A percentile compares a stretch with the other conserved stretches of the same genome.
phyloP scores from a whole-genome alignment of 2,329 filamentous ascomycete species.

The Emmonsiellopsis sp. region DNA sequence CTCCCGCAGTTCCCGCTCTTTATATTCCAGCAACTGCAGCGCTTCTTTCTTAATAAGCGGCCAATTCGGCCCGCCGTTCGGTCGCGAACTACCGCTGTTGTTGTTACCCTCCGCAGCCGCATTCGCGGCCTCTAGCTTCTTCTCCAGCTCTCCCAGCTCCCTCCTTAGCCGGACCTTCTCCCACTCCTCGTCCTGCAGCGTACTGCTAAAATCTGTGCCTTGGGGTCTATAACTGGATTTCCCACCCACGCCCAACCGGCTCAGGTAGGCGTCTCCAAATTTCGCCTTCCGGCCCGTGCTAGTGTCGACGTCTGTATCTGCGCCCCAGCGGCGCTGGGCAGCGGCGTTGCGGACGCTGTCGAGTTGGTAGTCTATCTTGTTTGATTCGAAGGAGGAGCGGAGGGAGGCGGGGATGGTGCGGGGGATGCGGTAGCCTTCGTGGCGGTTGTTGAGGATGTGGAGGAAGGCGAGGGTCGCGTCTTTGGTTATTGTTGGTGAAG shows the following conservation, averaged over 20 bases:
- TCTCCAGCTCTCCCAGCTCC: constrained; percentile 79
- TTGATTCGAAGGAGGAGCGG: constrained; percentile 83
- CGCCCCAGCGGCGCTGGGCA: constrained; percentile 60
- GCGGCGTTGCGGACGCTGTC: constrained; percentile 58
- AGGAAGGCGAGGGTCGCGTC: constrained; percentile 90
- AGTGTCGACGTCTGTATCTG: constrained; percentile 58
- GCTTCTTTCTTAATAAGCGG: constrained; percentile 89
- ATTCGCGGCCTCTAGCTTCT: constrained; percentile 77
- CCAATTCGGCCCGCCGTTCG: constrained; percentile 68
- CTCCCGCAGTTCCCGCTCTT: constrained; percentile 64
- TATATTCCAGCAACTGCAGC: constrained; percentile 90
- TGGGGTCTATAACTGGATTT: constrained; percentile 69
- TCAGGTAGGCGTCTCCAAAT: constrained; percentile 95
- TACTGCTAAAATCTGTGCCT: constrained; percentile 81
- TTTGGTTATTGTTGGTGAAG: constrained; percentile 74
- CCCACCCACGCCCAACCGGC: constrained; percentile 66
- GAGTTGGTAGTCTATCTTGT: constrained; percentile 92
- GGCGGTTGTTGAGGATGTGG: constrained; percentile 90
- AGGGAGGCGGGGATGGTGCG: constrained; percentile 86
- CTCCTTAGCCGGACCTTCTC: constrained; percentile 93
- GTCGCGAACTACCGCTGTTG: constrained; percentile 35
- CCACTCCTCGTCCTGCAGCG: constrained; percentile 85
- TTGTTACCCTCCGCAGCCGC: constrained; percentile 56
- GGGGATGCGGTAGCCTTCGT: constrained; percentile 91
- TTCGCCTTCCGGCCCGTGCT: constrained; percentile 85